These are phyloP conservation scores for Casuarina cunninghamiana DNA, from an alignment of 306 rosid species.

Conservation along the genomic window DNA sequence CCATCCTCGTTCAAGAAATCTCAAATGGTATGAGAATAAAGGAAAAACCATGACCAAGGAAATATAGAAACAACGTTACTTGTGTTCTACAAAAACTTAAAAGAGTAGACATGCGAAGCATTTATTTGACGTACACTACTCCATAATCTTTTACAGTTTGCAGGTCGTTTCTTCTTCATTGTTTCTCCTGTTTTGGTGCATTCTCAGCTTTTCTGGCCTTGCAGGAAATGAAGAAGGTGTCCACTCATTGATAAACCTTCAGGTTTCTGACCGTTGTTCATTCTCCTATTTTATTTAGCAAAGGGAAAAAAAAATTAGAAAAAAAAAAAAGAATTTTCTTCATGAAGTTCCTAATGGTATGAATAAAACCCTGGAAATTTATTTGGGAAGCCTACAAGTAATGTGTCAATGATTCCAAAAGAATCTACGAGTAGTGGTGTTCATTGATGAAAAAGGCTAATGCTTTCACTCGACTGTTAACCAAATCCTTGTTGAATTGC, in stretches of 20 bases:
- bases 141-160: not conserved
- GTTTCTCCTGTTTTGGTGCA: not conserved
- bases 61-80: not conserved
- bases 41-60: not conserved
- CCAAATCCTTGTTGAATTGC: not conserved
- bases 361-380: not conserved
- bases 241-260: slow-evolving; percentile 53
- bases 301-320: no score
- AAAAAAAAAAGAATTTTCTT: no score
- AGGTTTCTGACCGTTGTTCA: slow-evolving; percentile 32
- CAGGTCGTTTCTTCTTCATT: not conserved
- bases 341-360: no score
- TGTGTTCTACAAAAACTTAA: not conserved
- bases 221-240: slow-evolving; percentile 58
- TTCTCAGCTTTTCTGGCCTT: not conserved
- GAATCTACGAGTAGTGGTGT: not conserved
- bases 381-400: no score
- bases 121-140: not conserved
- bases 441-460: not conserved
- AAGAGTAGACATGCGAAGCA: not conserved
- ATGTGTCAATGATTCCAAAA: not conserved
- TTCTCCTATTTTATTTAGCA: not conserved
- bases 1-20: slow-evolving; percentile 51
- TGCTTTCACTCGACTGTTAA: not conserved
- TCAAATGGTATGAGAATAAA: slow-evolving; percentile 41